Conservation (phyloP, 441 rosid species). For the Syzygium syzygioides region DNA sequence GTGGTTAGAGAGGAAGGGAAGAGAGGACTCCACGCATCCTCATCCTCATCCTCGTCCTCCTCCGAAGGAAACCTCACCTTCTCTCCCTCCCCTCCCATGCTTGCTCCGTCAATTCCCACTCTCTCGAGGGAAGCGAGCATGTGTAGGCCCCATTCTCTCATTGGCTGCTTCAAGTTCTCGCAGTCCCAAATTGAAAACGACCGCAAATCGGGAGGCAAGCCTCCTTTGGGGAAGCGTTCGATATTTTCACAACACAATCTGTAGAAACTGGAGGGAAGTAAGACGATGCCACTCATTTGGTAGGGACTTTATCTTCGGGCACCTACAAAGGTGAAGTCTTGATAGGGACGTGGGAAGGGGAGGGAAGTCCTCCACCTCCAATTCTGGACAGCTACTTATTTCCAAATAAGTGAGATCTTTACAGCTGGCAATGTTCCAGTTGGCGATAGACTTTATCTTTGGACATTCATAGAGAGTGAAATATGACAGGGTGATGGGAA, state of each 20-base stretch:
- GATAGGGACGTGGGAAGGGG: not conserved
- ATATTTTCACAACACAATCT: not conserved
- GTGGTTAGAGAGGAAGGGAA: not conserved
- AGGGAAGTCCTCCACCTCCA: not conserved
- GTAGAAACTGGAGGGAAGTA: fast-evolving
- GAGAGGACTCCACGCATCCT: not conserved
- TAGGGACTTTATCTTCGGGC: not conserved
- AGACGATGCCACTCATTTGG: not conserved
- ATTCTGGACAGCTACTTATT: not conserved
- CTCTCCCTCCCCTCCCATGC: too few relatives aligned
- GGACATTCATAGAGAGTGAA: fast-evolving
- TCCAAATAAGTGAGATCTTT: not conserved
- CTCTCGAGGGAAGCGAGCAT: too few relatives aligned
- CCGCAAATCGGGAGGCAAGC: too few relatives aligned
- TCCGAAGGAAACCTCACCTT: too few relatives aligned
- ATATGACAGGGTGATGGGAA: not conserved
- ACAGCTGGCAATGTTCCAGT: too few relatives aligned
- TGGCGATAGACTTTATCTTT: not conserved
- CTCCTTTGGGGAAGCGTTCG: not conserved
- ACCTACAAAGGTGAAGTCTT: fast-evolving
- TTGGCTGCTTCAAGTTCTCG: too few relatives aligned
- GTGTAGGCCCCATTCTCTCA: too few relatives aligned
- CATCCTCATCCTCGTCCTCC: not conserved
- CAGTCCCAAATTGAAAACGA: too few relatives aligned
- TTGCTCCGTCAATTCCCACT: too few relatives aligned